A percentile compares a stretch with the other conserved stretches of the same genome.
Evolutionary conservation across 192 early-diverging fungal genomes (phyloP).

Genomic region (Pecoramyces ruminantium): DNA sequence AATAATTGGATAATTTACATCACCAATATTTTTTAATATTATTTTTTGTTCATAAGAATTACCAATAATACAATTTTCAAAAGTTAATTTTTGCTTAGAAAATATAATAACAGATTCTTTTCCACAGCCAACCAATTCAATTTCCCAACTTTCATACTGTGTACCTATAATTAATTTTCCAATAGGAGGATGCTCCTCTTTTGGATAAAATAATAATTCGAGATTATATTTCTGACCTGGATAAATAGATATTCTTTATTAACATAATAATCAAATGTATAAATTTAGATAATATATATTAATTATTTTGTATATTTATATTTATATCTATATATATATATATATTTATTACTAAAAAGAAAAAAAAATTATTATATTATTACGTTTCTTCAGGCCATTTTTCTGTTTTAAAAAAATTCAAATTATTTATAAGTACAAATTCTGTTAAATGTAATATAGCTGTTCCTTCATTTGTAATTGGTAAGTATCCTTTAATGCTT

Average conservation of each 20-base stretch:
- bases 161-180: conserved; percentile 34
- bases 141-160: conserved; percentile 28
- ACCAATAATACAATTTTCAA: conserved; percentile 43
- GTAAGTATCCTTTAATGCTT: conserved; percentile 33
- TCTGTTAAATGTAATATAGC: conserved; percentile 37
- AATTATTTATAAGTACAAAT: conserved; percentile 9
- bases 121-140: conserved; percentile 39
- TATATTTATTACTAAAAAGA: too few species aligned
- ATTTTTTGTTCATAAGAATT: conserved; percentile 47
- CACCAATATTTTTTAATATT: conserved; percentile 44
- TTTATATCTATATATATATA: too few species aligned
- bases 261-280: too few species aligned
- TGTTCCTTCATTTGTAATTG: conserved; percentile 46
- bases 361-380: neutral
- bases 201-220: conserved; percentile 43
- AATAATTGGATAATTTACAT: conserved; percentile 46
- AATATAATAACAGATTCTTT: conserved; percentile 46
- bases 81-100: conserved; percentile 33
- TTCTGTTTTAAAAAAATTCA: neutral
- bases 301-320: too few species aligned
- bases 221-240: conserved; percentile 14
- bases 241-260: neutral
- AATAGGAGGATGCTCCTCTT: conserved; percentile 34
- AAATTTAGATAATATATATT: too few species aligned
- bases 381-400: neutral